A percentile compares a stretch with the other conserved stretches of the same genome.
phyloP scores from a whole-genome alignment of 2,329 filamentous ascomycete species.

The Venturia effusa region DNA sequence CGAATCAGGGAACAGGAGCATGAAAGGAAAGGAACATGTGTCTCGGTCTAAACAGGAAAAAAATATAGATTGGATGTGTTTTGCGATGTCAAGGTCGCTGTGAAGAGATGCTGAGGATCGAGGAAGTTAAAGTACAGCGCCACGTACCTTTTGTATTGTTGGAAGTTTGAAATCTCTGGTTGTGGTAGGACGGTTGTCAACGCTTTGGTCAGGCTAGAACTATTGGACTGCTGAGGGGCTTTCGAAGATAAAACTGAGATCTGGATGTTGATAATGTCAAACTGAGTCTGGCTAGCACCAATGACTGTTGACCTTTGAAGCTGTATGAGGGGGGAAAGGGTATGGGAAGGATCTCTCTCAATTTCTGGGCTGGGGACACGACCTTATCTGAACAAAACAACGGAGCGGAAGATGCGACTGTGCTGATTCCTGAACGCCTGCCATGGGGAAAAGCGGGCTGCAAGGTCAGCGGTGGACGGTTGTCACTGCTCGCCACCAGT shows the following conservation, averaged over 20 bases:
- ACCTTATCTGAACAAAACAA: slow-evolving; percentile 1
- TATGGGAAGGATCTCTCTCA: neutral
- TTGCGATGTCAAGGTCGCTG: neutral
- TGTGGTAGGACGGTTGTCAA: neutral
- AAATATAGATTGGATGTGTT: neutral
- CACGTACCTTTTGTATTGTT: neutral
- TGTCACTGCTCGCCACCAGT: neutral
- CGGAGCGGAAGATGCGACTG: neutral
- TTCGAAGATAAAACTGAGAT: neutral
- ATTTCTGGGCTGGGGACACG: neutral
- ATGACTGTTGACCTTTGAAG: neutral
- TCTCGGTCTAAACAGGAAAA: neutral
- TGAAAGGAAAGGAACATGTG: neutral
- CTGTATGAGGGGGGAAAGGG: neutral
- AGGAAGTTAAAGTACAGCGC: neutral
- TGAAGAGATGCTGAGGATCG: neutral
- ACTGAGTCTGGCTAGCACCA: slow-evolving; percentile 5
- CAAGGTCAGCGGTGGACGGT: neutral
- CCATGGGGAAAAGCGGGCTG: neutral
- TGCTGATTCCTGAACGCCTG: neutral
- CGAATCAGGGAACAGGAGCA: neutral
- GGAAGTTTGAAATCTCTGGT: neutral
- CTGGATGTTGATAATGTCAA: neutral
- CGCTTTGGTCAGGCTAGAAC: neutral
- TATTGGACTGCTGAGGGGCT: neutral